These are phyloP conservation scores for Myxozyma mucilagina DNA, from an alignment of 805 yeast genomes.

Conservation along the genomic window DNA sequence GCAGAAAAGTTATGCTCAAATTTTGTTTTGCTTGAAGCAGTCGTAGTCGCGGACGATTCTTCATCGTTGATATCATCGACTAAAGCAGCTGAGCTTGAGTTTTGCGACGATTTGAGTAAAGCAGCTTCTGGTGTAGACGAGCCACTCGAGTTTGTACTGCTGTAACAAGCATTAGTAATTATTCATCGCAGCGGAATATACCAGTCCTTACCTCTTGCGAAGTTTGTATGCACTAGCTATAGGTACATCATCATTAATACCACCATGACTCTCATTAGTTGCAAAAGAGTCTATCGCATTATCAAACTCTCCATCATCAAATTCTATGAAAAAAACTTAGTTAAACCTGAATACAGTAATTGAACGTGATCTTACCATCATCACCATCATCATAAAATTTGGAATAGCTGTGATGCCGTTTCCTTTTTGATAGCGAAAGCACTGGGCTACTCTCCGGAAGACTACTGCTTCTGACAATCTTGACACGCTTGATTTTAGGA, in stretches of 20 bases:
- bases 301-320: neutral
- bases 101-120: neutral
- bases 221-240: neutral
- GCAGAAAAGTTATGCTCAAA: slow-evolving; percentile 33
- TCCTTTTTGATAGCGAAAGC: no score
- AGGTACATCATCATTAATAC: neutral
- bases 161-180: neutral
- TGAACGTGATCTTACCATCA: neutral
- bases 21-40: slow-evolving; percentile 9
- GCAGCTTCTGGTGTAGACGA: neutral
- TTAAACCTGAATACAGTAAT: neutral
- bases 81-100: neutral
- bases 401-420: no score
- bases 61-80: neutral
- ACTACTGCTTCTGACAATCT: neutral
- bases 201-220: neutral
- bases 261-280: neutral
- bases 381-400: neutral
- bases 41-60: neutral
- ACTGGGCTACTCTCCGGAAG: neutral
- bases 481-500: neutral
- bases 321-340: neutral
- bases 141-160: neutral
- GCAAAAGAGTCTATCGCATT: neutral
- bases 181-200: neutral